Evolutionary conservation across 1,284 basidiomycete genomes (phyloP).

Genomic region (Bjerkandera adusta): DNA sequence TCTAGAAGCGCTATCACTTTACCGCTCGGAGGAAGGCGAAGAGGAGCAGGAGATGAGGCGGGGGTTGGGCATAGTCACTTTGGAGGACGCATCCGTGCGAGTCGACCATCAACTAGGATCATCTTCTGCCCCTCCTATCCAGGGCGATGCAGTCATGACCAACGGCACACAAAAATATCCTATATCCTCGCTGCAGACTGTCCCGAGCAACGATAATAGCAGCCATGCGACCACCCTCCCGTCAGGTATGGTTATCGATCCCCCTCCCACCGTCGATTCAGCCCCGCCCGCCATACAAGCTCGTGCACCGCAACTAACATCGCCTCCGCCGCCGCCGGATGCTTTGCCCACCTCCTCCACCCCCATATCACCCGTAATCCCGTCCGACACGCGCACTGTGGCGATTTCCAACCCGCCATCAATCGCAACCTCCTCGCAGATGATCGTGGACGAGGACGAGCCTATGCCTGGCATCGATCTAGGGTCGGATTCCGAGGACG

Average conservation of each 20-base stretch:
- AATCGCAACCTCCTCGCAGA: slow-evolving; percentile 11
- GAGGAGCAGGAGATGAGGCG: slow-evolving; percentile 53
- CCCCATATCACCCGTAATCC: slow-evolving; percentile 8
- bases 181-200: too few species aligned
- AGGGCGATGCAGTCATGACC: too few species aligned
- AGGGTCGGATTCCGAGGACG: slow-evolving; percentile 45
- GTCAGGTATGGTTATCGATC: background rate
- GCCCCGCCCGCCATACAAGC: background rate
- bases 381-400: slow-evolving; percentile 4
- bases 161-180: too few species aligned
- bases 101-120: too few species aligned
- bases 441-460: slow-evolving; percentile 46
- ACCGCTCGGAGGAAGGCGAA: slow-evolving; percentile 55
- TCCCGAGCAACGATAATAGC: too few species aligned
- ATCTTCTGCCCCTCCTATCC: background rate
- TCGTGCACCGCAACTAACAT: slow-evolving; percentile 2
- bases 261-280: slow-evolving; percentile 4
- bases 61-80: slow-evolving; percentile 36
- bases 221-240: too few species aligned
- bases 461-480: slow-evolving; percentile 52
- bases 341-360: slow-evolving; percentile 14
- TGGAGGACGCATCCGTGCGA: background rate
- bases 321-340: slow-evolving; percentile 18
- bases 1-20: slow-evolving; percentile 58
- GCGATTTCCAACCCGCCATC: background rate